Evolutionary conservation across 192 early-diverging fungal species (phyloP).

Genomic region (Endogone sp.): DNA sequence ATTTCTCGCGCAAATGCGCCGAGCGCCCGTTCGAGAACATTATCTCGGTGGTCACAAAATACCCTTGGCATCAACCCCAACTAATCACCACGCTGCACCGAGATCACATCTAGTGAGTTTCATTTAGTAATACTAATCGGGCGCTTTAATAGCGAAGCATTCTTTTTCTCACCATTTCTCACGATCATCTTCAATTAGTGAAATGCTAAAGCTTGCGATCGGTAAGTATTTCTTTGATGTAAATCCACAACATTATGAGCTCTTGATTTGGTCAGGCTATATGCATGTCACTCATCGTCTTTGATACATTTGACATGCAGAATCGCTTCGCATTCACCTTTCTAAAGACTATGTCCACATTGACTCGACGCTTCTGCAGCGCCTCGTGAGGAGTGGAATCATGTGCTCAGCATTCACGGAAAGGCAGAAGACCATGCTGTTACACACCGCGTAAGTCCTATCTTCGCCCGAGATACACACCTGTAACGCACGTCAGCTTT

Average conservation of each 20-base stretch:
- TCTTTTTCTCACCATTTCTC: too few species aligned
- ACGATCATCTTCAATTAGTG: constrained; percentile 13
- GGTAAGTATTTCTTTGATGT: constrained; percentile 15
- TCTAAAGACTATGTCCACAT: constrained; percentile 57
- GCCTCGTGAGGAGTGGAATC: constrained; percentile 62
- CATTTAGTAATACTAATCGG: too few species aligned
- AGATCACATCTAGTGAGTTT: constrained; percentile 56
- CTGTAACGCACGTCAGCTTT: background rate
- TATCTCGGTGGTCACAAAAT: constrained; percentile 64
- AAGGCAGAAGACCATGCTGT: constrained; percentile 62
- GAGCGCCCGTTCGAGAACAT: constrained; percentile 77
- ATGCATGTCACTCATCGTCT: background rate
- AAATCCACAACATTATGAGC: too few species aligned
- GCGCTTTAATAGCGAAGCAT: too few species aligned
- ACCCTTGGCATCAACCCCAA: constrained; percentile 69
- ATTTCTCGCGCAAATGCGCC: constrained; percentile 70
- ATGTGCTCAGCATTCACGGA: constrained; percentile 72
- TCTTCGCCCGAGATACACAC: constrained; percentile 3
- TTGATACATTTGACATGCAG: constrained; percentile 22
- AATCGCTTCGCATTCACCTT: constrained; percentile 57
- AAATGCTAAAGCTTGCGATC: constrained; percentile 53
- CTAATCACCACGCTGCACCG: constrained; percentile 59
- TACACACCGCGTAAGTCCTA: constrained; percentile 22
- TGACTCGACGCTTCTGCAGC: constrained; percentile 41
- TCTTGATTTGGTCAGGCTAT: too few species aligned